Base-by-base conservation (phyloP, 2,329 filamentous ascomycete genomes). In the Cladosporium sp. region DNA sequence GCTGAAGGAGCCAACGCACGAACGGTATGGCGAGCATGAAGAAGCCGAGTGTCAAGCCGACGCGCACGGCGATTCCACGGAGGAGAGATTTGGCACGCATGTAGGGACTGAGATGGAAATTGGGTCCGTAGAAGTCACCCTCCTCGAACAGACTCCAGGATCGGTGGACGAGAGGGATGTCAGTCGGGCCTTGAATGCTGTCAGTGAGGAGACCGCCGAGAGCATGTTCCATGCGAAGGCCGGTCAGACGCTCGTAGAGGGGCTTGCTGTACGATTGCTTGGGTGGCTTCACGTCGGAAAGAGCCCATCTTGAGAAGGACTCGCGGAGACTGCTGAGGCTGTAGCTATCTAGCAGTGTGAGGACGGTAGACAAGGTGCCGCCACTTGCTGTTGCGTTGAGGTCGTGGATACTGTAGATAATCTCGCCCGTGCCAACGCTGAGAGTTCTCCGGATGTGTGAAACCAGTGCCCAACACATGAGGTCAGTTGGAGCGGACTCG, bases 311-410 rank as follows among this genome's bases (percentile, higher is more conserved):
- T 41, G 73, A 68, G 63, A 73, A 69, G 24, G 71, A 64, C 50
- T 73, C 73, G 15, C 65, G 63, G 4, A 84, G 58, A 27, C 80
- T 69, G n/a, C 61, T 63, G 6, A 77, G 64, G 58, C 63, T 58
- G 67, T 76, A 73, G 57, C 71, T 58, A 52, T 74, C 74, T 54
- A 81, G 73, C 7, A 80, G 63, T 27, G 72, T 77, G 12, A 96
- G 67, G 3, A 83, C 72, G 0, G 89, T 90, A 29, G 80, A 76
- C 4, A 91, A 69, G 5, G 73, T 83, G 30, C 82, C 82, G 22
- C 82, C 82, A 47, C 78, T 82, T 3, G 74, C 66, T 5, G 71
- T 71, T 4, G 73, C 70, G 63, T 80, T 81, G 47, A 80, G 55
- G 19, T 78, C 75, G 58, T 82, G 75, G 18, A 82, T 70, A 3